phyloP scores from a whole-genome alignment of 352 stramenopile species.

The Phytophthora europaea region DNA sequence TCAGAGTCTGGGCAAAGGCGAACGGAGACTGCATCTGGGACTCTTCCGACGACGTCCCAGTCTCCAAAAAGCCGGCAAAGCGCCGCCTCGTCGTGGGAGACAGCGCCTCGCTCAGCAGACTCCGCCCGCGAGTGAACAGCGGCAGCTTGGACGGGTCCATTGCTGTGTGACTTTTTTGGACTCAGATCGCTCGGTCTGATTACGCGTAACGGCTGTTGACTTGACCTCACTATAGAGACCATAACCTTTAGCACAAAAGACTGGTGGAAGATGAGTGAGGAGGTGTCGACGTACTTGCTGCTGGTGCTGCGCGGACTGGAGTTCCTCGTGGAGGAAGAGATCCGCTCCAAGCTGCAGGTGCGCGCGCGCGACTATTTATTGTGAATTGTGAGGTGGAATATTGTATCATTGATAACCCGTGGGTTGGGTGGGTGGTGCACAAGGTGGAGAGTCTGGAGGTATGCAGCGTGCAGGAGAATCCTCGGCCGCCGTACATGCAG shows the following conservation, averaged over 20 bases:
- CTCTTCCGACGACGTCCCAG: slow-evolving; percentile 12
- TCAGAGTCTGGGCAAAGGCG: slow-evolving; percentile 25
- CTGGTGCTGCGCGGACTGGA: slow-evolving; percentile 84
- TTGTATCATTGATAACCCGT: not conserved
- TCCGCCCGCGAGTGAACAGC: slow-evolving; percentile 44
- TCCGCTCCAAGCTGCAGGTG: slow-evolving; percentile 73
- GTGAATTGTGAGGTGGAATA: not conserved
- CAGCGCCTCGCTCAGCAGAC: slow-evolving; percentile 66
- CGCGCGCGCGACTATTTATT: not conserved
- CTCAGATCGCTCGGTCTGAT: slow-evolving; percentile 22
- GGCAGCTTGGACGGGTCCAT: slow-evolving; percentile 41
- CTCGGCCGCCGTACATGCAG: slow-evolving; percentile 60
- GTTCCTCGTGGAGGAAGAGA: slow-evolving; percentile 73
- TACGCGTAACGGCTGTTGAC: slow-evolving; percentile 25
- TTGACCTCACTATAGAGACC: slow-evolving; percentile 24
- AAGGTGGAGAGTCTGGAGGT: slow-evolving; percentile 72
- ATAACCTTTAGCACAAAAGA: slow-evolving; percentile 22
- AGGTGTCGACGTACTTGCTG: slow-evolving; percentile 66
- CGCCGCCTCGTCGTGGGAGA: slow-evolving; percentile 60
- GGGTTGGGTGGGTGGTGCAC: not conserved
- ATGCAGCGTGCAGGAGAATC: slow-evolving; percentile 74
- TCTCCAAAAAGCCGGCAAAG: slow-evolving; percentile 61
- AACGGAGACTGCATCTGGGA: slow-evolving; percentile 16
- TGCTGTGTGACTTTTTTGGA: slow-evolving; percentile 4
- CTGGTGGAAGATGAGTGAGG: slow-evolving; percentile 20